A percentile compares a stretch with the other conserved stretches of the same genome.
These are phyloP conservation scores for Rubroshorea leprosula DNA, from an alignment of 345 rosid species.

Conservation along the genomic window DNA sequence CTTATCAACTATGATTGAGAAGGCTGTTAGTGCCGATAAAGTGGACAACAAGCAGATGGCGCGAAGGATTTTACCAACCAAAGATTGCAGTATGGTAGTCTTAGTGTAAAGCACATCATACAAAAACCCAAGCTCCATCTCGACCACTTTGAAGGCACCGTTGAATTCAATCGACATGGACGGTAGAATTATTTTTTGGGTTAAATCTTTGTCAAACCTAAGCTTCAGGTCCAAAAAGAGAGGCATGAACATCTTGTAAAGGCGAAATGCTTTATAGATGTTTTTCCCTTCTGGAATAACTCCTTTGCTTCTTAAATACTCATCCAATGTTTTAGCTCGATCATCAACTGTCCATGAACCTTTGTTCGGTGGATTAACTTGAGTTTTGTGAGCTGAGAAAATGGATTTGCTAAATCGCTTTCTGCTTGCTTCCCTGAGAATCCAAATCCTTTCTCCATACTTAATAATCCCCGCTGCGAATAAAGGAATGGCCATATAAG, in stretches of 20 bases:
- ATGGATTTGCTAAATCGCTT: constrained; percentile 24
- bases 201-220: too few species aligned
- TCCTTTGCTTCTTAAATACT: neutral
- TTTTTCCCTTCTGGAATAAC: constrained; percentile 4
- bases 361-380: too few species aligned
- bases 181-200: too few species aligned
- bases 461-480: constrained; percentile 35
- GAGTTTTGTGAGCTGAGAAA: too few species aligned
- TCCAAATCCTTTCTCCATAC: constrained; percentile 36
- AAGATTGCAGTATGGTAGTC: constrained; percentile 13
- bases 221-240: constrained; percentile 40
- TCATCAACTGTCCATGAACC: too few species aligned
- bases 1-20: neutral
- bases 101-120: constrained; percentile 47
- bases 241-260: constrained; percentile 31
- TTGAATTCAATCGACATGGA: too few species aligned
- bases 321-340: too few species aligned
- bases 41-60: constrained; percentile 12
- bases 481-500: constrained; percentile 19
- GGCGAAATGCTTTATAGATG: constrained; percentile 12
- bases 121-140: constrained; percentile 36
- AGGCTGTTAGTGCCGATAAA: constrained; percentile 13
- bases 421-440: constrained; percentile 36
- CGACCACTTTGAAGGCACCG: constrained; percentile 32
- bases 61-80: constrained; percentile 17